Evolutionary conservation across 1,284 basidiomycete genomes (phyloP).

Genomic region (Neolentinus lepideus): DNA sequence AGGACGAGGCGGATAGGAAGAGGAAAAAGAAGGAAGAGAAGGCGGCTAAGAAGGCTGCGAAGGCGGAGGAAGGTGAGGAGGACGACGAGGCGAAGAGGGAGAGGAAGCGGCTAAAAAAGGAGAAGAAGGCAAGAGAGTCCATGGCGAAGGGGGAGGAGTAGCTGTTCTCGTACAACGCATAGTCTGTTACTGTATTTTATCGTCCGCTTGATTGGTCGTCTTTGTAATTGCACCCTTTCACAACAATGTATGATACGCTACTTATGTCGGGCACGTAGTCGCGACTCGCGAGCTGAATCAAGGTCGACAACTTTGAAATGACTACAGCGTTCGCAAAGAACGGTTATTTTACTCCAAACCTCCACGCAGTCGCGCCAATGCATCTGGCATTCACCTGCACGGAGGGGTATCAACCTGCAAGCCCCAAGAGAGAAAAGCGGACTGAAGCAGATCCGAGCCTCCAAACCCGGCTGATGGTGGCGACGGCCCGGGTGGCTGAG

Average conservation of each 20-base stretch:
- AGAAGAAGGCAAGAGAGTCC: conserved; percentile 57
- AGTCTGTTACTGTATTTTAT: background rate
- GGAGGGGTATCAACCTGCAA: background rate
- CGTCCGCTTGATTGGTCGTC: background rate
- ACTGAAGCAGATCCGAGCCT: background rate
- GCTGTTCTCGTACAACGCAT: background rate
- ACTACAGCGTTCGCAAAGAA: no score
- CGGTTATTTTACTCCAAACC: no score
- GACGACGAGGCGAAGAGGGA: conserved; percentile 59
- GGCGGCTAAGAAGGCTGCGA: conserved; percentile 37
- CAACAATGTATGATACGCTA: no score
- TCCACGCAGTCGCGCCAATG: no score
- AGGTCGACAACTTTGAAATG: no score
- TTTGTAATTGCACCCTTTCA: background rate
- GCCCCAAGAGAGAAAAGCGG: background rate
- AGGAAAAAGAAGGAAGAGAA: conserved; percentile 48
- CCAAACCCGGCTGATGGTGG: background rate
- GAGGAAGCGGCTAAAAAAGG: conserved; percentile 59
- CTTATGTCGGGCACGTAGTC: no score
- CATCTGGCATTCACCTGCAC: background rate
- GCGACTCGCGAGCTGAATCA: no score
- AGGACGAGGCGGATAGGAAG: conserved; percentile 36
- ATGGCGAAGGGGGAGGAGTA: conserved; percentile 28
- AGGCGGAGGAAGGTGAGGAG: conserved; percentile 33
- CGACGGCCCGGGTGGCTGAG: background rate